These are phyloP conservation scores for Schizosaccharomyces lindneri DNA, from an alignment of 805 yeast genomes.

Conservation along the genomic window DNA sequence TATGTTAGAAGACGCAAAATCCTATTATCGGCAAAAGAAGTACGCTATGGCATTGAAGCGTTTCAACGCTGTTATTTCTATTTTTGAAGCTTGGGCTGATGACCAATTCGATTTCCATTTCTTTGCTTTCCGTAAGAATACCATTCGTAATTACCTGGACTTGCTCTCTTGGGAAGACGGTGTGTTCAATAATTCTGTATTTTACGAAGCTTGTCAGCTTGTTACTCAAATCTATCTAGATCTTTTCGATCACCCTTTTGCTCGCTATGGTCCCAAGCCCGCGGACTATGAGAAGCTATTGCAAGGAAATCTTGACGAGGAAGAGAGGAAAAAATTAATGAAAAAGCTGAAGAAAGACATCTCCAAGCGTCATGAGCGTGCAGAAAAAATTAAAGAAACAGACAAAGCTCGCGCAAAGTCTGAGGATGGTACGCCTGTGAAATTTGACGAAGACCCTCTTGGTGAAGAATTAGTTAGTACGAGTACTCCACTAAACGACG, in stretches of 20 bases:
- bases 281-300: constrained; percentile 5
- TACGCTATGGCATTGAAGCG: constrained; percentile 63
- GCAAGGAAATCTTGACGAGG: constrained; percentile 12
- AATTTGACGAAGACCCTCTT: constrained; percentile 23
- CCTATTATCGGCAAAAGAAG: constrained; percentile 39
- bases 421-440: not conserved
- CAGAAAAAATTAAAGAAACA: constrained; percentile 15
- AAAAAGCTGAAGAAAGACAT: constrained; percentile 19
- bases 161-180: constrained; percentile 65
- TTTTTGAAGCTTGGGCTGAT: constrained; percentile 42
- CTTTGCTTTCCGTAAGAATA: constrained; percentile 73
- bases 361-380: constrained; percentile 12
- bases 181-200: constrained; percentile 35
- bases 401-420: constrained; percentile 16
- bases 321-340: constrained; percentile 11
- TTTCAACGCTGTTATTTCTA: constrained; percentile 35
- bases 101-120: constrained; percentile 92
- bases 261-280: not conserved
- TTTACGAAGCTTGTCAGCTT: constrained; percentile 44
- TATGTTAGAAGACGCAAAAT: constrained; percentile 59
- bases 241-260: constrained; percentile 10
- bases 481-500: constrained; percentile 19
- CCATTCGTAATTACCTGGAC: constrained; percentile 58
- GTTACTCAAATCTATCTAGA: constrained; percentile 32
- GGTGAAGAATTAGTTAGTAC: constrained; percentile 19